Evolutionary conservation across 352 stramenopile species (phyloP).

Genomic region (Phytophthora sojae): DNA sequence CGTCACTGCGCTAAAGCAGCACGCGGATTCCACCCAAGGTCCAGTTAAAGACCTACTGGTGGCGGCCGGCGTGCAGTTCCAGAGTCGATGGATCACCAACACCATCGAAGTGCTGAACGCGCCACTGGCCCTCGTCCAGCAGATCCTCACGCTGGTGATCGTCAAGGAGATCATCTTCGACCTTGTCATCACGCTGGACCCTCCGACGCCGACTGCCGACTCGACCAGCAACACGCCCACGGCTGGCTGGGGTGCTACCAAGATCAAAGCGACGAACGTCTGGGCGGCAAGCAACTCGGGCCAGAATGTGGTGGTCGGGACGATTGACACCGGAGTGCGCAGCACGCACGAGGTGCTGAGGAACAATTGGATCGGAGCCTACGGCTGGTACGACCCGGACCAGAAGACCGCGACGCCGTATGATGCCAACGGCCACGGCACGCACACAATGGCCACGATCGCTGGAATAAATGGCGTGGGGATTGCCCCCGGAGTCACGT

Average conservation of each 20-base stretch:
- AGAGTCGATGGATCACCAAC: constrained; percentile 51
- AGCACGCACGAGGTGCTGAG: constrained; percentile 43
- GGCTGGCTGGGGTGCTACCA: constrained; percentile 42
- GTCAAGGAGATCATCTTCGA: constrained; percentile 46
- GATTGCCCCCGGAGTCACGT: constrained; percentile 53
- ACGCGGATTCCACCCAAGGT: constrained; percentile 16
- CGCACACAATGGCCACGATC: constrained; percentile 63
- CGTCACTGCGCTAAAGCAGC: constrained; percentile 26
- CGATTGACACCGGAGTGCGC: constrained; percentile 51
- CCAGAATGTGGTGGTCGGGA: constrained; percentile 45
- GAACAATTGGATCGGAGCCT: constrained; percentile 41
- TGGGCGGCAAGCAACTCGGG: constrained; percentile 40
- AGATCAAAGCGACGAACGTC: constrained; percentile 48
- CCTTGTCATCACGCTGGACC: constrained; percentile 24
- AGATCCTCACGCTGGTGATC: constrained; percentile 22
- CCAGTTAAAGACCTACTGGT: constrained; percentile 22
- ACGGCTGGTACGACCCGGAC: constrained; percentile 58
- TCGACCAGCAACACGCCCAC: constrained; percentile 30
- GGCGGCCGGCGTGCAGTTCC: constrained; percentile 4
- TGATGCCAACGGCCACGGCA: constrained; percentile 58
- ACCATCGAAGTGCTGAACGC: constrained; percentile 41
- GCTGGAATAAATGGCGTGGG: constrained; percentile 45
- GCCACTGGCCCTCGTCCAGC: constrained; percentile 25
- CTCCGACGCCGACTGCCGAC: constrained; percentile 19
- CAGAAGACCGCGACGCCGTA: constrained; percentile 40